These are phyloP conservation scores for Candida verbasci DNA, from an alignment of 805 yeast species.

Conservation along the genomic window DNA sequence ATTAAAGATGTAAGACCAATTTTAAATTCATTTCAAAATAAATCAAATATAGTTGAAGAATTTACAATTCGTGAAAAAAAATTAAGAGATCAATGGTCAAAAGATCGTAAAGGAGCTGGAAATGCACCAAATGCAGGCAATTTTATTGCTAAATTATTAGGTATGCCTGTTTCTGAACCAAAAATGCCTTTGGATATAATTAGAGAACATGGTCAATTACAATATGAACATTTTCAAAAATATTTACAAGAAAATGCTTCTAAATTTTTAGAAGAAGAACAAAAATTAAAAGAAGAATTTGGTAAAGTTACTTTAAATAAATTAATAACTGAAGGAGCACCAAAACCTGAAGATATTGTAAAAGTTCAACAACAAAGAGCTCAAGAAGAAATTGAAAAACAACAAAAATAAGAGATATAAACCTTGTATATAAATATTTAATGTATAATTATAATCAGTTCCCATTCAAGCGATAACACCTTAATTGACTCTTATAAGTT, in stretches of 20 bases:
- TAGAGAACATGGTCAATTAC: conserved; percentile 89
- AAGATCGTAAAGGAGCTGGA: conserved; percentile 36
- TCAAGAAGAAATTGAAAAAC: conserved; percentile 6
- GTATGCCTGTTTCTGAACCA: conserved; percentile 53
- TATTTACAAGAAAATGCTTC: conserved; percentile 54
- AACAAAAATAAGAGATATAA: conserved; percentile 1
- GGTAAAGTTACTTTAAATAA: conserved; percentile 82
- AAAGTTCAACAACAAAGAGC: conserved; percentile 33
- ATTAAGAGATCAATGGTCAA: conserved; percentile 67
- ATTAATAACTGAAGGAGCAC: conserved; percentile 77
- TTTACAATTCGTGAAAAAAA: conserved; percentile 72
- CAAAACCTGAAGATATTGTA: conserved; percentile 64
- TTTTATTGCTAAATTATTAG: conserved; percentile 61
- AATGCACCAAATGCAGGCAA: conserved; percentile 39
- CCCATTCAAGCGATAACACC: too few species aligned
- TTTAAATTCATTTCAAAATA: conserved; percentile 65
- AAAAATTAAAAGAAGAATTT: conserved; percentile 74
- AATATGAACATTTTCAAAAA: conserved; percentile 73
- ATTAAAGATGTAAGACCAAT: conserved; percentile 88
- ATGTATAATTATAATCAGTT: too few species aligned
- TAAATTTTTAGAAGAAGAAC: conserved; percentile 81
- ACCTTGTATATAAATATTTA: conserved; percentile 1
- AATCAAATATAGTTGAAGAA: conserved; percentile 67
- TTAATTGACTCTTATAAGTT: too few species aligned
- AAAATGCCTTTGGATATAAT: conserved; percentile 84